Evolutionary conservation across 1,284 basidiomycete genomes (phyloP), one percentile per base, ranked within the genome.

Genomic region (Ustilago trichophora): DNA sequence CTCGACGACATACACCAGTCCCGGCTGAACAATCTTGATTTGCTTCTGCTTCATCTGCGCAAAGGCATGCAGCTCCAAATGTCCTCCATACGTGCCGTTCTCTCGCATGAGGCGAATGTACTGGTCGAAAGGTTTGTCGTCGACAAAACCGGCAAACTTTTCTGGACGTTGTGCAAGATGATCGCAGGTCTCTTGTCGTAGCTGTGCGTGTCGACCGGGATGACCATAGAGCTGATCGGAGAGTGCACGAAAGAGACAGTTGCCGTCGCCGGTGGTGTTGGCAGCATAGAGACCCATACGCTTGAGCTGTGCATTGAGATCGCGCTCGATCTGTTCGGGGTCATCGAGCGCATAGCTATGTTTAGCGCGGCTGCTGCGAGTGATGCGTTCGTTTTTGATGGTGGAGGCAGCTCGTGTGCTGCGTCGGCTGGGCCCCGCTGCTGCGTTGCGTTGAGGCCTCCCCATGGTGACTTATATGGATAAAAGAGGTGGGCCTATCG

Each of bases 21-120:
- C 91, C 0, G 93, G 92, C 76, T 95, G 92, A 48, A 94, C 87
- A 58, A 95, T 91, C 83, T 93, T 94, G 81, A 95, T 90, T 74
- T 91, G 87, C 36, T 89, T 86, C 44, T 85, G 84, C 51, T 86
- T 86, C 83, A 92, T 86, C 69, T 93, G 90, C 3, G 93, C 89
- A 80, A 93, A 95, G 0, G 92, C 92, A 13, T 90, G 90, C 9
- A 95, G 85, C 80, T 95, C 93, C 72, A 95, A 86, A 82, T 95
- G 91, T 0, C 92, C 92, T 33, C 91, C 93, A 70, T 94, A 95
- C 0, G 91, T 93, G 24, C 89, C 91, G 88, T 77, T 57, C 34
- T 74, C 64, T 31, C 82, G 65, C 82, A 78, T 58, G 8, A 57
- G 49, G 3, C 55, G 54, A n/a, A 80, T 65, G 46, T 80, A 80